phyloP scores from a whole-genome alignment of 495 filamentous ascomycete species.

The Hypoxylon cercidicola region DNA sequence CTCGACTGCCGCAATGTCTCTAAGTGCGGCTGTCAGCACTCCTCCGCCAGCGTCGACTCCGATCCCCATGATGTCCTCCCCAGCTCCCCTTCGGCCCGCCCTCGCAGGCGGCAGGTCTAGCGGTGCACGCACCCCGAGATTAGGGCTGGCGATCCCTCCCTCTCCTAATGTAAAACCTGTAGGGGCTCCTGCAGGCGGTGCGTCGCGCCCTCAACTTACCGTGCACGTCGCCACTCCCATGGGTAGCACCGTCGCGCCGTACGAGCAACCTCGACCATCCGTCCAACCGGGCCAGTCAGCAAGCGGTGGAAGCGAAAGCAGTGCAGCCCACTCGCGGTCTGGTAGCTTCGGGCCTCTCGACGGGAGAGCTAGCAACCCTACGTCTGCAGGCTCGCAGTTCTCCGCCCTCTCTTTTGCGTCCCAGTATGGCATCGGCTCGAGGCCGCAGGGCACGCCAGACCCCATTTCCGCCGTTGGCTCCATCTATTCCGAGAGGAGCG shows the following conservation, averaged over 20 bases:
- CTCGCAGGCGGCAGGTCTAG: slow-evolving; percentile 71
- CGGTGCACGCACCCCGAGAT: slow-evolving; percentile 74
- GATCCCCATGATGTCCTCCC: slow-evolving; percentile 74
- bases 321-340: slow-evolving; percentile 73
- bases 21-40: slow-evolving; percentile 40
- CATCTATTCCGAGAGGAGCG: slow-evolving; percentile 78
- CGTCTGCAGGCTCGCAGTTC: slow-evolving; percentile 83
- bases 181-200: slow-evolving; percentile 49
- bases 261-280: slow-evolving; percentile 60
- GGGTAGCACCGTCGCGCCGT: slow-evolving; percentile 75
- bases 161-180: slow-evolving; percentile 82
- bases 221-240: slow-evolving; percentile 86
- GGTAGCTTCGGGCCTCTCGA: slow-evolving; percentile 80
- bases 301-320: slow-evolving; percentile 76
- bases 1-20: slow-evolving; percentile 34
- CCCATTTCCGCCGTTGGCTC: slow-evolving; percentile 89
- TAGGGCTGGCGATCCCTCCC: slow-evolving; percentile 88
- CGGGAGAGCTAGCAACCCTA: slow-evolving; percentile 76
- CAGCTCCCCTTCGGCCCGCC: slow-evolving; percentile 83
- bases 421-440: slow-evolving; percentile 67
- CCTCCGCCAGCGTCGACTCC: slow-evolving; percentile 45
- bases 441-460: slow-evolving; percentile 76
- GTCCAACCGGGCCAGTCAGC: slow-evolving; percentile 65
- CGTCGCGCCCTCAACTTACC: slow-evolving; percentile 62
- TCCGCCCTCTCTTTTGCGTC: slow-evolving; percentile 80